Conservation (phyloP, 169 alveolate species). For the Amoebophrya sp. region DNA sequence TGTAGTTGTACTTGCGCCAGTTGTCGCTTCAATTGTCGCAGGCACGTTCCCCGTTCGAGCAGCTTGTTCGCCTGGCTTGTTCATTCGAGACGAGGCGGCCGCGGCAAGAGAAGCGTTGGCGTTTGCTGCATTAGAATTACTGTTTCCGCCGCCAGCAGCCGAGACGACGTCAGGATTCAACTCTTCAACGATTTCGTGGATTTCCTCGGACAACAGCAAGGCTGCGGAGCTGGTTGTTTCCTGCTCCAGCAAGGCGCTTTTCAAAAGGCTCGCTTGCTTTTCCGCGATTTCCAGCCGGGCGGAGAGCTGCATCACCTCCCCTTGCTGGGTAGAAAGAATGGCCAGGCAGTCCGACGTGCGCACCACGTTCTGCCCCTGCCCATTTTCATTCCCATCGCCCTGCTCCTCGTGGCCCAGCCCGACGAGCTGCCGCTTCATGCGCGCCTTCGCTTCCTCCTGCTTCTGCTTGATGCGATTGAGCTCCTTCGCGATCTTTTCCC, state of each 20-base stretch:
- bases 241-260: too few relatives aligned
- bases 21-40: not conserved
- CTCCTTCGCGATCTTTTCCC: not conserved
- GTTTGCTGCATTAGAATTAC: not conserved
- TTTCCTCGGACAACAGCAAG: not conserved
- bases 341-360: not conserved
- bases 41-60: too few relatives aligned
- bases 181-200: not conserved
- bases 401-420: not conserved
- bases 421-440: not conserved
- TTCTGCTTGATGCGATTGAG: not conserved
- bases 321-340: not conserved
- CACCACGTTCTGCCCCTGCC: not conserved
- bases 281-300: not conserved
- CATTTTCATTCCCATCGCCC: not conserved
- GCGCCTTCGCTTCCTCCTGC: not conserved
- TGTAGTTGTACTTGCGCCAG: not conserved
- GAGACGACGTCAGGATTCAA: not conserved
- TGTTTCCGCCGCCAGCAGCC: not conserved
- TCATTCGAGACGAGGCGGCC: not conserved
- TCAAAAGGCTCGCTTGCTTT: not conserved
- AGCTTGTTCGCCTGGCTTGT: not conserved
- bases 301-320: not conserved
- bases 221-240: not conserved
- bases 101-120: not conserved